phyloP scores from a whole-genome alignment of 768 basidiomycete species.

The Amanita thiersii region DNA sequence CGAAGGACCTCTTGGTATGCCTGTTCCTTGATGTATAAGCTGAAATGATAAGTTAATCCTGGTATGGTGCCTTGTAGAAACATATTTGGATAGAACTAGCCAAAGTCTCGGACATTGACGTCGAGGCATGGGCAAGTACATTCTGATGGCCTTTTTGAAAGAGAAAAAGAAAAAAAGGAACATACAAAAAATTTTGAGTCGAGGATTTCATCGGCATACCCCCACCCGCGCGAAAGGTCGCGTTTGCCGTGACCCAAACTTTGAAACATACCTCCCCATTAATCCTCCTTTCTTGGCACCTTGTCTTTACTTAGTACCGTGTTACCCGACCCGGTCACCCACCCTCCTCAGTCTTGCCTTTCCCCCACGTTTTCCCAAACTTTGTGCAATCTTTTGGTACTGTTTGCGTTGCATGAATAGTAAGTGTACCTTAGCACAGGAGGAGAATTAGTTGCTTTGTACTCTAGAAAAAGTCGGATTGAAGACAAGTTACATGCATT shows the following conservation, averaged over 20 bases:
- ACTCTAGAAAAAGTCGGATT: background rate
- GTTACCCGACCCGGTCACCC: too few relatives aligned
- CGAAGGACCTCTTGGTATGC: conserved; percentile 80
- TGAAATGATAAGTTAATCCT: conserved; percentile 2
- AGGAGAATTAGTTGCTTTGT: conserved; percentile 4
- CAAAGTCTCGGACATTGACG: conserved; percentile 51
- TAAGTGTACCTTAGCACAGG: conserved; percentile 2
- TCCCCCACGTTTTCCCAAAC: background rate
- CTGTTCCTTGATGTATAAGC: background rate
- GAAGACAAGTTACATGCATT: background rate
- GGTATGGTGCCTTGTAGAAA: conserved; percentile 34
- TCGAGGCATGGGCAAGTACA: conserved; percentile 76
- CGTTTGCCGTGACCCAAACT: too few relatives aligned
- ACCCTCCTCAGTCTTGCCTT: background rate
- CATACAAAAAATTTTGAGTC: too few relatives aligned
- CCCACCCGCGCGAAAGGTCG: too few relatives aligned
- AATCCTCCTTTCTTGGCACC: too few relatives aligned
- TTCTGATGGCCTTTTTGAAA: conserved; percentile 28
- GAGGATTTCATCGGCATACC: too few relatives aligned
- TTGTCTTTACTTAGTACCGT: too few relatives aligned
- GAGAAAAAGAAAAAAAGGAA: too few relatives aligned
- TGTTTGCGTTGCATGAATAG: background rate
- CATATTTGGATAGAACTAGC: conserved; percentile 69
- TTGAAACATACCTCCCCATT: too few relatives aligned
- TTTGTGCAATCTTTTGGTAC: background rate